Base-by-base conservation (phyloP, 2,329 filamentous ascomycete species). In the Xenosphaeropsis pyriputrescens region DNA sequence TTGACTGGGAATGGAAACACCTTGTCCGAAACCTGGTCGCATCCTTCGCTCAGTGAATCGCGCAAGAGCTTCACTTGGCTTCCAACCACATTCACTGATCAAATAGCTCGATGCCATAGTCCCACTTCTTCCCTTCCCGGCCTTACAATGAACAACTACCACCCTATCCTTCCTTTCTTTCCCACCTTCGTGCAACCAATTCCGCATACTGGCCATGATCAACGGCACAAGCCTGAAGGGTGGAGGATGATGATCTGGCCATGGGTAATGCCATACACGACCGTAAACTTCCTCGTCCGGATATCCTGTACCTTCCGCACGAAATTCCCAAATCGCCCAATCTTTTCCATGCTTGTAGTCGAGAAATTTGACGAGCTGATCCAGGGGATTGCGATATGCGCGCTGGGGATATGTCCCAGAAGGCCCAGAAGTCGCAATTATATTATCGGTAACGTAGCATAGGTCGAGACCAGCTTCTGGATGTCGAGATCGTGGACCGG, bases 301-400 rank as follows among this genome's bases (percentile, higher is more conserved):
- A 52, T 98, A 98, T 1, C 91, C 91, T 0, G 91, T 95, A 5
- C 91, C 91, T 57, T 98, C 91, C 29, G 86, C 91, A 34, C 91
- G 79, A 50, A 98, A 98, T 61, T 98, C 91, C 85, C 89, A 98
- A 51, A 98, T 94, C 3, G 81, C 77, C 91, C 91, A 98, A 45
- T 91, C 65, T 18, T 75, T 62, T 18, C 72, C 79, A 59, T 98
- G 91, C 51, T 86, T 85, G 33, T 70, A 64, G 59, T 96, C 85
- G 44, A 98, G 78, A 56, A 89, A 98, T 45, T 74, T 72, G 42
- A 96, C 85, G 16, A 98, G 74, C 30, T 79, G 73, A 53, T 93
- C 80, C 36, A 94, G 77, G 0, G 89, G 89, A 54, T 94, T 98
- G 53, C 91, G 84, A 61, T 96, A 98, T 42, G 85, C 86, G 45